Conservation (phyloP, 768 basidiomycete species). For the Cyathus striatus region DNA sequence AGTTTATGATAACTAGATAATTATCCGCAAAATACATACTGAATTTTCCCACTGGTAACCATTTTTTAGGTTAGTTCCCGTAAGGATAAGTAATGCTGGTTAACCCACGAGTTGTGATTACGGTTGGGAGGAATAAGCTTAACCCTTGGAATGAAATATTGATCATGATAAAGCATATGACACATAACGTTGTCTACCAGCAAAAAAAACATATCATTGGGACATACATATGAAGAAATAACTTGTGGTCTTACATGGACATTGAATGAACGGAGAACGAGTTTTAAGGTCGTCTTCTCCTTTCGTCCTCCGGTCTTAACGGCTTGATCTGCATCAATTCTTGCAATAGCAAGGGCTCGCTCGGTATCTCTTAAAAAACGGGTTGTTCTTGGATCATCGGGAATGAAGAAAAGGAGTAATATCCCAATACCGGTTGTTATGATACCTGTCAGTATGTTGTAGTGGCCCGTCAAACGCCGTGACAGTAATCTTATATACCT, state of each 20-base stretch:
- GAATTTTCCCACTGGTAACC: conserved; percentile 26
- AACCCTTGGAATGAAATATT: conserved; percentile 41
- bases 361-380: conserved; percentile 26
- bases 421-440: conserved; percentile 32
- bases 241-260: conserved; percentile 9
- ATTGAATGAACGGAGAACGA: conserved; percentile 10
- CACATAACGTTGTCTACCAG: conserved; percentile 27
- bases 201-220: too few relatives aligned
- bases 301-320: conserved; percentile 18
- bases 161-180: conserved; percentile 24
- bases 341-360: conserved; percentile 24
- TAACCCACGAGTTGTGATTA: conserved; percentile 36
- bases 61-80: neutral
- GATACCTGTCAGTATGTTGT: conserved; percentile 17
- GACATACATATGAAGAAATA: too few relatives aligned
- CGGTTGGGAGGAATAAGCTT: conserved; percentile 41
- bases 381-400: conserved; percentile 27
- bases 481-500: conserved; percentile 16
- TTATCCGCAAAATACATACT: too few relatives aligned
- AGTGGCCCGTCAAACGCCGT: neutral
- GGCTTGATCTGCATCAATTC: conserved; percentile 28
- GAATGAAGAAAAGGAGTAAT: conserved; percentile 27
- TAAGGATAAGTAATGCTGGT: neutral
- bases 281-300: conserved; percentile 17
- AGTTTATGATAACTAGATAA: conserved; percentile 1